A percentile compares a stretch with the other conserved stretches of the same genome.
phyloP scores from a whole-genome alignment of 148 eudicot genomes.

The Nepenthes gracilis region DNA sequence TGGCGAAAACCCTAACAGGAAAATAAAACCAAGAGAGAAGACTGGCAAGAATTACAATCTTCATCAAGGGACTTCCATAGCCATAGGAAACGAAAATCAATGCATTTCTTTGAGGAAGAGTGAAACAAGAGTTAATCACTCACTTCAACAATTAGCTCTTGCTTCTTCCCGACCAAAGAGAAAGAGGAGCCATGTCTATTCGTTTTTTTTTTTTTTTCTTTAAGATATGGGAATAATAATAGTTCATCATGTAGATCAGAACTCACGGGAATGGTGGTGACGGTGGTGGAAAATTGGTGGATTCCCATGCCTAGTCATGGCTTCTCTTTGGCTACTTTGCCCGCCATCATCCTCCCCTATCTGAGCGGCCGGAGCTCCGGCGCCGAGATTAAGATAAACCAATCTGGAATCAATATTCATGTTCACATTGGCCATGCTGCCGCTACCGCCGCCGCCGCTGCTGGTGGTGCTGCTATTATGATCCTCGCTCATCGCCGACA shows the following conservation, averaged over 20 bases:
- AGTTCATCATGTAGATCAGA: neutral
- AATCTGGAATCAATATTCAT: conserved; percentile 5
- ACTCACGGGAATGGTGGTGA: neutral
- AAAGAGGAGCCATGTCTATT: no score
- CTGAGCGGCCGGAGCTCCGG: neutral
- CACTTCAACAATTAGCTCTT: no score
- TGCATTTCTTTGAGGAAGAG: no score
- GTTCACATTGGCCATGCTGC: neutral
- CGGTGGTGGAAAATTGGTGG: neutral
- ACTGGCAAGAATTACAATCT: no score
- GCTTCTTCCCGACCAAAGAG: no score
- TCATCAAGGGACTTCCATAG: no score
- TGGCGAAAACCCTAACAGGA: no score
- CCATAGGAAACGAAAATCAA: no score
- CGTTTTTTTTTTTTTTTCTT: no score
- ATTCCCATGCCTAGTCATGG: neutral
- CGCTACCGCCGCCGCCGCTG: neutral
- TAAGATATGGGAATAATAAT: no score
- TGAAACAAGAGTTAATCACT: no score
- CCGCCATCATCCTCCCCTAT: conserved; percentile 1
- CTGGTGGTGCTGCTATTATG: neutral
- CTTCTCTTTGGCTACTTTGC: neutral
- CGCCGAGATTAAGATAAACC: conserved; percentile 3
- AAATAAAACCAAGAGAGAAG: no score
- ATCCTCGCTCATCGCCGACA: neutral